A percentile compares a stretch with the other conserved stretches of the same genome.
phyloP scores from a whole-genome alignment of 2,329 filamentous ascomycete species.

The Phialophora chinensis region DNA sequence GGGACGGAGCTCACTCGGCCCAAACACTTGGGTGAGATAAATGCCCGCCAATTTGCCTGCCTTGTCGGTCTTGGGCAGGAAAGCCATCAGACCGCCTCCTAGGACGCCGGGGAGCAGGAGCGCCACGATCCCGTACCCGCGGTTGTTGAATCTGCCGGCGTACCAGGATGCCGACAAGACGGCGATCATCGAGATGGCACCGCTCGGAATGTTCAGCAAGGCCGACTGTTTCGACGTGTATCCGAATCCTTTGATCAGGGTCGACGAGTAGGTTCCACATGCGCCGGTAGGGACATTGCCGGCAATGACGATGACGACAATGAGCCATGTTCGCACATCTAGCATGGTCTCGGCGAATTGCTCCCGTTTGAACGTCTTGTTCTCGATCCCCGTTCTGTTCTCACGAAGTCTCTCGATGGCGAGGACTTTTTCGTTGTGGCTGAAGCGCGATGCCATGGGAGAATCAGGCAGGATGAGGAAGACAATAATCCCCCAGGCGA shows the following conservation, averaged over 20 bases:
- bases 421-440: constrained; percentile 32
- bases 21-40: constrained; percentile 54
- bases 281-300: constrained; percentile 49
- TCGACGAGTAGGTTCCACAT: constrained; percentile 47
- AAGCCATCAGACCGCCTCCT: constrained; percentile 49
- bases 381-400: constrained; percentile 55
- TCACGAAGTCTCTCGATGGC: constrained; percentile 34
- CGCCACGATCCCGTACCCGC: constrained; percentile 42
- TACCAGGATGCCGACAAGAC: constrained; percentile 41
- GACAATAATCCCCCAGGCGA: constrained; percentile 50
- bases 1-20: constrained; percentile 45
- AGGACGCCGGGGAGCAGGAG: constrained; percentile 53
- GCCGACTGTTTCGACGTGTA: constrained; percentile 46
- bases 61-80: constrained; percentile 46
- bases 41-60: constrained; percentile 52
- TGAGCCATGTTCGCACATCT: constrained; percentile 53
- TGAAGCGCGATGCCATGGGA: constrained; percentile 51
- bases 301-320: constrained; percentile 43
- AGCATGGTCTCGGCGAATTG: constrained; percentile 53
- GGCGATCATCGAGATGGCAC: constrained; percentile 33
- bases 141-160: constrained; percentile 49
- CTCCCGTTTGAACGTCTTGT: constrained; percentile 56
- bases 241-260: constrained; percentile 49
- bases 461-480: constrained; percentile 58
- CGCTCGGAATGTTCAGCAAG: constrained; percentile 46